These are phyloP conservation scores for Erythrophleum ivorense DNA, from an alignment of 331 rosid genomes.

Conservation along the genomic window DNA sequence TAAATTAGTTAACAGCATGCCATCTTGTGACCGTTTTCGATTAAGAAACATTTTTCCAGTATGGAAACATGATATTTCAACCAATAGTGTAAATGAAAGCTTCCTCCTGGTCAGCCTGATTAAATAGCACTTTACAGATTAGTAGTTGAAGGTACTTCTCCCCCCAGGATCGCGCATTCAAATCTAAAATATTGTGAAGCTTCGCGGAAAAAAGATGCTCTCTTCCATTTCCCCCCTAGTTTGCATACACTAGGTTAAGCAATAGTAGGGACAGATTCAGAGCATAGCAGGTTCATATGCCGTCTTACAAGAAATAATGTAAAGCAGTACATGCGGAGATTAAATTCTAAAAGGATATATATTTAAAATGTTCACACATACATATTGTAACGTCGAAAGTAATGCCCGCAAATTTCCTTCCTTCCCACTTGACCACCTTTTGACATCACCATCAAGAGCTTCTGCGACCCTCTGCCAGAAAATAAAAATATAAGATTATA, in stretches of 20 bases:
- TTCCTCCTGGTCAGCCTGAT: too few species aligned
- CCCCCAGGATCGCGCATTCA: background rate
- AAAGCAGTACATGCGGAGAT: conserved; percentile 16
- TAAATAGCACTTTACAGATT: too few species aligned
- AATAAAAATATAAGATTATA: conserved; percentile 28
- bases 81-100: background rate
- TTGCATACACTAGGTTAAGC: conserved; percentile 12
- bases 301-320: conserved; percentile 34
- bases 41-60: background rate
- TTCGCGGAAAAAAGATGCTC: conserved; percentile 1
- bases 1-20: conserved; percentile 14
- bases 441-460: conserved; percentile 82
- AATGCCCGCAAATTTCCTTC: conserved; percentile 88
- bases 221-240: background rate
- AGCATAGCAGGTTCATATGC: conserved; percentile 18
- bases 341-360: conserved; percentile 21
- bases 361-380: conserved; percentile 48
- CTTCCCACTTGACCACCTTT: conserved; percentile 97
- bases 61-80: conserved; percentile 5
- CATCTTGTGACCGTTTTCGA: conserved; percentile 16
- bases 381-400: conserved; percentile 97
- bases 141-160: background rate
- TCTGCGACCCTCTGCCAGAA: conserved; percentile 85
- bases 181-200: background rate
- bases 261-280: background rate